Conservation (phyloP, 2,329 filamentous ascomycete genomes). For the Neoscytalidium dimidiatum region DNA sequence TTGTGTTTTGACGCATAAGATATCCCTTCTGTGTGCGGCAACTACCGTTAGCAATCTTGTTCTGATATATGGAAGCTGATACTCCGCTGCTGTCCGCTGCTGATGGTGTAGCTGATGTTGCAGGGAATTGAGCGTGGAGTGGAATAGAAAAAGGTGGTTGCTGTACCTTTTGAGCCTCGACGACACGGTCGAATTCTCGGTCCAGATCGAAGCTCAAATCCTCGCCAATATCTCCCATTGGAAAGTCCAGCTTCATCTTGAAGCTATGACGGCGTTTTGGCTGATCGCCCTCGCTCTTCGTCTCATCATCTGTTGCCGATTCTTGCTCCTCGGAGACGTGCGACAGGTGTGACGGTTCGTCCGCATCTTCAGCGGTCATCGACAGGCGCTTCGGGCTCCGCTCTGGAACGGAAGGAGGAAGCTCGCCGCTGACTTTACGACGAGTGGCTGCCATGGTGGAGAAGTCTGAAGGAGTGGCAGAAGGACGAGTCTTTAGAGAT, state of each 20-base stretch:
- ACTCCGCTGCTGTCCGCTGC: neutral
- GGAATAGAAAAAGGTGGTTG: slow-evolving; percentile 28
- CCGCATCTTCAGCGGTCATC: slow-evolving; percentile 24
- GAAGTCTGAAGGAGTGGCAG: slow-evolving; percentile 82
- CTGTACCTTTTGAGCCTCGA: slow-evolving; percentile 94
- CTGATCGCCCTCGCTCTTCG: slow-evolving; percentile 20
- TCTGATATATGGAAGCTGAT: neutral
- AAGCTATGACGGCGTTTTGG: slow-evolving; percentile 33
- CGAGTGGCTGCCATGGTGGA: slow-evolving; percentile 83
- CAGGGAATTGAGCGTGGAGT: slow-evolving; percentile 8
- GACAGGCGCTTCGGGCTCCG: slow-evolving; percentile 41
- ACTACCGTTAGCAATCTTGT: slow-evolving; percentile 12
- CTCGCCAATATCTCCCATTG: slow-evolving; percentile 67
- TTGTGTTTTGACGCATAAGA: slow-evolving; percentile 97
- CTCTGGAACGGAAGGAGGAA: slow-evolving; percentile 46
- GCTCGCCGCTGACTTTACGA: slow-evolving; percentile 78
- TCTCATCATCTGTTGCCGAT: slow-evolving; percentile 32
- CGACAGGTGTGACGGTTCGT: slow-evolving; percentile 11
- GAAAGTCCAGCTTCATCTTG: slow-evolving; percentile 74
- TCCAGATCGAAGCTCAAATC: slow-evolving; percentile 86
- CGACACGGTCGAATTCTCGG: slow-evolving; percentile 90
- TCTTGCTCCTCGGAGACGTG: slow-evolving; percentile 28
- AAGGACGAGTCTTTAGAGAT: slow-evolving; percentile 84
- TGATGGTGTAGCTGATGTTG: neutral
- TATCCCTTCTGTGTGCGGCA: slow-evolving; percentile 85